phyloP scores from a whole-genome alignment of 257 asterid genomes.

The Salvia splendens region DNA sequence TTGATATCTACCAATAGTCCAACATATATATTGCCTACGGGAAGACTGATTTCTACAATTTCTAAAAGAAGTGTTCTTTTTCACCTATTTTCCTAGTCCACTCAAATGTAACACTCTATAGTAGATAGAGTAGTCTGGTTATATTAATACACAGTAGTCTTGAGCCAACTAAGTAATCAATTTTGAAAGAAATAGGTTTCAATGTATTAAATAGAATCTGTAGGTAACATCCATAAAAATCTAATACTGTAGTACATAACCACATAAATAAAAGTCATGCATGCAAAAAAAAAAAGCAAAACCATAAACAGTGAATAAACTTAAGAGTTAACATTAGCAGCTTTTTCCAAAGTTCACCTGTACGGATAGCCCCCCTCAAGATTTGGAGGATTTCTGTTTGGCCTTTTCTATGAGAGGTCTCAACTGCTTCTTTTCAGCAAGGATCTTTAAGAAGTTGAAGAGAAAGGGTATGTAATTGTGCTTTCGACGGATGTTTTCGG shows the following conservation, averaged over 20 bases:
- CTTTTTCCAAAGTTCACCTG: slow-evolving; percentile 21
- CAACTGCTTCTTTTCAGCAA: slow-evolving; percentile 99
- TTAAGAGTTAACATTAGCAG: slow-evolving; percentile 24
- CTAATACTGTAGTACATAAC: background rate
- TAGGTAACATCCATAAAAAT: slow-evolving; percentile 12
- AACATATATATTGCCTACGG: too few species aligned
- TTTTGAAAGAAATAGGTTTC: background rate
- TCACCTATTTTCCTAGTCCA: too few species aligned
- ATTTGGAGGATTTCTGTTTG: slow-evolving; percentile 70
- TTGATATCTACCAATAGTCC: too few species aligned
- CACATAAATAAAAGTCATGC: slow-evolving; percentile 12
- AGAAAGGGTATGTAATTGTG: slow-evolving; percentile 92
- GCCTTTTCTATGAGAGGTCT: slow-evolving; percentile 98
- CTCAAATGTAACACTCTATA: too few species aligned
- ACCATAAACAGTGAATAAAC: slow-evolving; percentile 7
- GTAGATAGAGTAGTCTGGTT: too few species aligned
- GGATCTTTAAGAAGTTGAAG: slow-evolving; percentile 94
- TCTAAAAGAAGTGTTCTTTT: too few species aligned
- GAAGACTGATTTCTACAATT: too few species aligned
- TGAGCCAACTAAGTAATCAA: background rate
- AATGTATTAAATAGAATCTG: background rate
- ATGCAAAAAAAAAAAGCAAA: background rate
- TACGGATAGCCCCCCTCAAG: slow-evolving; percentile 35
- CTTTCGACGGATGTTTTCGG: slow-evolving; percentile 80
- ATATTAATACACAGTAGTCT: too few species aligned